phyloP scores from a whole-genome alignment of 106 monocot species.

The Vanilla planifolia region DNA sequence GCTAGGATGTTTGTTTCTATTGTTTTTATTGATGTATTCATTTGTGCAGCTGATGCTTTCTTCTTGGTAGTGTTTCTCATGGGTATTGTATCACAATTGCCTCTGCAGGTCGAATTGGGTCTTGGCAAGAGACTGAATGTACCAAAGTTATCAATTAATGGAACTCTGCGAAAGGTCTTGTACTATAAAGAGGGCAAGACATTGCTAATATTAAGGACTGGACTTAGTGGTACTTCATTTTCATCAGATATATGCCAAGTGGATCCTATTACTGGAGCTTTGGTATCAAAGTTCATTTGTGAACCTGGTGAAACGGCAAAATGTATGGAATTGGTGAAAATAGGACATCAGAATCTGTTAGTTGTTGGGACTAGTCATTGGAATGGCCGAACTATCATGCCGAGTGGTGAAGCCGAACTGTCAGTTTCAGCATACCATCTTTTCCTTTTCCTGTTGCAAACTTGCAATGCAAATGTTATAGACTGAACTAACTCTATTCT shows the following conservation, averaged over 20 bases:
- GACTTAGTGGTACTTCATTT: slow-evolving; percentile 35
- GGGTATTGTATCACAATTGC: not conserved
- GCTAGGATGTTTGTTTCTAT: not conserved
- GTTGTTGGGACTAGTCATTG: slow-evolving; percentile 84
- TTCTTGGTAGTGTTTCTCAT: not conserved
- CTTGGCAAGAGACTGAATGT: slow-evolving; percentile 75
- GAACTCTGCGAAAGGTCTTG: slow-evolving; percentile 77
- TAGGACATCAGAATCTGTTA: slow-evolving; percentile 68
- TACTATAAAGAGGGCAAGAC: slow-evolving; percentile 79
- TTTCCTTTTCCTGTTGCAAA: too few relatives aligned
- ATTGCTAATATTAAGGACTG: slow-evolving; percentile 70
- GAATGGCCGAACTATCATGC: slow-evolving; percentile 55
- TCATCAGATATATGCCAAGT: slow-evolving; percentile 79
- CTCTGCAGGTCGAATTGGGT: slow-evolving; percentile 80
- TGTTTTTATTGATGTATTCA: not conserved
- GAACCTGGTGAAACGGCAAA: slow-evolving; percentile 80
- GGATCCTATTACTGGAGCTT: slow-evolving; percentile 64
- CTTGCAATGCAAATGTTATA: too few relatives aligned
- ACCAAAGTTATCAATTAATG: slow-evolving; percentile 61
- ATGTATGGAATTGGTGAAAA: slow-evolving; percentile 77
- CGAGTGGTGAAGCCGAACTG: slow-evolving; percentile 95
- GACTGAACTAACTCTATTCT: too few relatives aligned
- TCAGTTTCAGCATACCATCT: slow-evolving; percentile 13
- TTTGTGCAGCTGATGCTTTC: not conserved
- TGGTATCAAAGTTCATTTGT: slow-evolving; percentile 58